Base-by-base conservation (phyloP, 1,284 basidiomycete genomes). In the Apiotrichum domesticum region DNA sequence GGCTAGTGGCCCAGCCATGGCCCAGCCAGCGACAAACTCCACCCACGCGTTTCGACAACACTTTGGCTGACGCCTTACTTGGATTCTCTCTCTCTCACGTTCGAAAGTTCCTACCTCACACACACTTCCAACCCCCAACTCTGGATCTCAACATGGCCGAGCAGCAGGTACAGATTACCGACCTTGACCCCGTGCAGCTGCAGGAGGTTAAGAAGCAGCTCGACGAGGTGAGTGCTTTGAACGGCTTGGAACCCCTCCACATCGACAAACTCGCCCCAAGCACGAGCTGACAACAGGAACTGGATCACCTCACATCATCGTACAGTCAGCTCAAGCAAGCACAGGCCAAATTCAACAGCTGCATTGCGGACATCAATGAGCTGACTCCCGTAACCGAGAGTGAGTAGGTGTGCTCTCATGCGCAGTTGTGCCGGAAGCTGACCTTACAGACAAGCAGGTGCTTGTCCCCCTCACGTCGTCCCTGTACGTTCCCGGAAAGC, bases 381-480 rank as follows among this genome's bases (percentile, higher is more conserved):
- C 78, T 98, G 9, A 89, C 85, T 56, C 82, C 85, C 0, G 79
- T 82, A 50, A 91, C 89, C 67, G 80, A 84, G 69, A 83, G 92
- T 88, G 57, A 42, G 81, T 77, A 21, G 1, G 11, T 9, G 45
- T 46, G 9, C 6, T 6, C 29, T 7, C 10, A 11, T 10, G 29
- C 13, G 7, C 34, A 35, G 35, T 6, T 21, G 8, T 39, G 37
- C 37, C 37, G 37, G 37, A 39, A 13, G 14, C 44, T 39, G 37
- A 39, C 37, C 21, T 9, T 14, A 6, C 63, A 94, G 93, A 83
- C 66, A 93, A 90, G 79, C 84, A 86, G 14, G 85, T 94, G 59
- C 82, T 98, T 21, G 88, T 98, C 2, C 95, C 95, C 3, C 78
- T 98, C 50, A 97, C 93, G 9, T 90, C 89, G 73, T 96, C 92